phyloP scores from a whole-genome alignment of 2,329 filamentous ascomycete species.

The Zopfia rhizophila region DNA sequence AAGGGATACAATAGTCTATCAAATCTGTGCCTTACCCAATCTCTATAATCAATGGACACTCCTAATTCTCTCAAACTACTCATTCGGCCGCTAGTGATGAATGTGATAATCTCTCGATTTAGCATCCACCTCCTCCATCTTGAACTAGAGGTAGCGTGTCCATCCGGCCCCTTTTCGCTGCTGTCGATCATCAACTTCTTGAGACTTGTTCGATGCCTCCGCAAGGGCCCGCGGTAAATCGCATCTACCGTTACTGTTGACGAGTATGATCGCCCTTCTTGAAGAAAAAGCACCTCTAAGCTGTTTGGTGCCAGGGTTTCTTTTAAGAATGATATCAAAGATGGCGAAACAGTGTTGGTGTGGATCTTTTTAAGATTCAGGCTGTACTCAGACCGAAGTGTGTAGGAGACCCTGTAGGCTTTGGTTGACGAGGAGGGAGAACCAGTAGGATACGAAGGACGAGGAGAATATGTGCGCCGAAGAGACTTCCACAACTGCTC shows the following conservation, averaged over 20 bases:
- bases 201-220: conserved; percentile 75
- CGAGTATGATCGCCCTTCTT: conserved; percentile 69
- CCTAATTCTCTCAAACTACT: conserved; percentile 75
- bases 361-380: conserved; percentile 78
- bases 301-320: conserved; percentile 81
- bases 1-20: conserved; percentile 19
- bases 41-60: conserved; percentile 76
- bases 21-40: conserved; percentile 72
- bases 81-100: conserved; percentile 82
- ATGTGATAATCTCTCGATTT: conserved; percentile 73
- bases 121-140: conserved; percentile 78
- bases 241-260: conserved; percentile 72
- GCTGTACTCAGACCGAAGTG: conserved; percentile 48
- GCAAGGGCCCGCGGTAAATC: conserved; percentile 76
- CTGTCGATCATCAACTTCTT: conserved; percentile 80
- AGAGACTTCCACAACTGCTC: conserved; percentile 80
- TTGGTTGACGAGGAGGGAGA: conserved; percentile 46
- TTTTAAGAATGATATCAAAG: conserved; percentile 78
- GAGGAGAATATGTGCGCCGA: conserved; percentile 62
- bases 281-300: conserved; percentile 81
- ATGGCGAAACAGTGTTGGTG: conserved; percentile 75
- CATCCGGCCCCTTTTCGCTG: conserved; percentile 63
- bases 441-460: conserved; percentile 38
- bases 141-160: conserved; percentile 48
- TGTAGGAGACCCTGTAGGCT: conserved; percentile 52